Conservation (phyloP, 176 grass and related monocot genomes). For the Rhipidocladum racemiflorum region DNA sequence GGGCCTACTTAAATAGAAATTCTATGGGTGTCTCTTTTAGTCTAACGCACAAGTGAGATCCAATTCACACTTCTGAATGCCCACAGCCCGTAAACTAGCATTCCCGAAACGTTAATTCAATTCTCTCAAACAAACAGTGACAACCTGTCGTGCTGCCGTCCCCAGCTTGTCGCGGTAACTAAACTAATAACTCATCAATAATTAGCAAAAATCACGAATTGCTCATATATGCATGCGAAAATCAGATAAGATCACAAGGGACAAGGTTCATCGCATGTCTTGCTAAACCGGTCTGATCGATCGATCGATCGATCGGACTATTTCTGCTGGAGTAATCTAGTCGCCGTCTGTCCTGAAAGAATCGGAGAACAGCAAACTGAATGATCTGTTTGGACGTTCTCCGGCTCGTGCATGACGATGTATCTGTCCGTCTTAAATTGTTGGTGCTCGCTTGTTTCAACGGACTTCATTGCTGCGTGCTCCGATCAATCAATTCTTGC, state of each 20-base stretch:
- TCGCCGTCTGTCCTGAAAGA: neutral
- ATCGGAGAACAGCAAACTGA: slow-evolving; percentile 12
- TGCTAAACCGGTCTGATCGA: neutral
- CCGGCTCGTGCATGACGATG: neutral
- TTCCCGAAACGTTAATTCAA: too few species aligned
- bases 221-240: neutral
- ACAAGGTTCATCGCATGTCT: neutral
- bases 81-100: too few species aligned
- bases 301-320: neutral
- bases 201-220: neutral
- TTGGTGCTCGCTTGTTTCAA: neutral
- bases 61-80: too few species aligned
- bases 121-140: too few species aligned
- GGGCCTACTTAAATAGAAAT: too few species aligned
- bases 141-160: neutral
- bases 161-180: neutral
- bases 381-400: neutral
- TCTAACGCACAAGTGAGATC: too few species aligned
- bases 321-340: neutral
- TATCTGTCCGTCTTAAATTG: neutral
- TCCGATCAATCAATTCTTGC: slow-evolving; percentile 10
- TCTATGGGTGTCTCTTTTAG: too few species aligned
- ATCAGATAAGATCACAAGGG: neutral
- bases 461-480: neutral
- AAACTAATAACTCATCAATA: neutral